A percentile compares a stretch with the other conserved stretches of the same genome.
These are phyloP conservation scores for Mariannaea elegans DNA, from an alignment of 2,329 filamentous ascomycete genomes.

Conservation along the genomic window DNA sequence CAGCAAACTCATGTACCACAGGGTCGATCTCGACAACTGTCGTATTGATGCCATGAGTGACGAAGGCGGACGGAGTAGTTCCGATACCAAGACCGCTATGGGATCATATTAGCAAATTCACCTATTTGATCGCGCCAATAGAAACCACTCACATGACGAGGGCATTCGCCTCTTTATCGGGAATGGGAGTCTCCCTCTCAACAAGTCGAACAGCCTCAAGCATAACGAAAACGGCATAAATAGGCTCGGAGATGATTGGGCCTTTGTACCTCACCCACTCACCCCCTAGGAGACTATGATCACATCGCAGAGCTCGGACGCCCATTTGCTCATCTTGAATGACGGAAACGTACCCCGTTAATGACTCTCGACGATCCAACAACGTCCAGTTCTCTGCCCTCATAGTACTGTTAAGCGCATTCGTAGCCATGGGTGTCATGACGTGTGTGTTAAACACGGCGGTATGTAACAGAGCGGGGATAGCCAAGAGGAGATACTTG, in stretches of 20 bases:
- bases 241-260: conserved; percentile 76
- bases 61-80: conserved; percentile 86
- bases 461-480: conserved; percentile 79
- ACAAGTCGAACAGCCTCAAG: conserved; percentile 90
- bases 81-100: conserved; percentile 87
- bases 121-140: not conserved
- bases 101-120: conserved; percentile 13
- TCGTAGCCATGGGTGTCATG: conserved; percentile 66
- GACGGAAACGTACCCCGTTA: conserved; percentile 93
- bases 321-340: conserved; percentile 76
- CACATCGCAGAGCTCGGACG: conserved; percentile 87
- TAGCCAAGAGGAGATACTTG: conserved; percentile 69
- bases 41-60: conserved; percentile 88
- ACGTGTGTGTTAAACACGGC: conserved; percentile 79
- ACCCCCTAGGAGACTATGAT: conserved; percentile 92
- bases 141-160: conserved; percentile 77
- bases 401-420: conserved; percentile 72
- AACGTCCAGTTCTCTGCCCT: conserved; percentile 74
- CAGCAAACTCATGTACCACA: conserved; percentile 83
- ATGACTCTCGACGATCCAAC: conserved; percentile 82
- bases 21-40: conserved; percentile 97
- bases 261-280: conserved; percentile 77
- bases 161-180: conserved; percentile 76
- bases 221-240: conserved; percentile 97
- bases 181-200: conserved; percentile 61